Evolutionary conservation across 495 filamentous ascomycete genomes (phyloP).

Genomic region (Penicillium maclennaniae): DNA sequence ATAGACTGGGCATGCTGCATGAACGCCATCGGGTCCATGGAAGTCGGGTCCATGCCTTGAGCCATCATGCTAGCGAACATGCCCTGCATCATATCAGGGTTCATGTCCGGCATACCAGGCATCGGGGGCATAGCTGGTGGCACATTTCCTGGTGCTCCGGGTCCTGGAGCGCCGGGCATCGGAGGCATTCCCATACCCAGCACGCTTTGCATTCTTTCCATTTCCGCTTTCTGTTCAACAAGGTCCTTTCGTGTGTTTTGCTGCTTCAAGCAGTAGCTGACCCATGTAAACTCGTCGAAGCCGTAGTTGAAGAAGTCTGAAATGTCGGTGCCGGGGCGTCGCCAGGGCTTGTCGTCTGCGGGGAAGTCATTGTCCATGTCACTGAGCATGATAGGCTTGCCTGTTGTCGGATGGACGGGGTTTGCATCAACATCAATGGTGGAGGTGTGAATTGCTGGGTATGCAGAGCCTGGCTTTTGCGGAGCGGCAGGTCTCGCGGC

Average conservation of each 20-base stretch:
- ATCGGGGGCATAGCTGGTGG: slow-evolving; percentile 58
- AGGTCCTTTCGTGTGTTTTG: slow-evolving; percentile 69
- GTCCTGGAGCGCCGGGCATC: slow-evolving; percentile 56
- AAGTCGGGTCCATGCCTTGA: slow-evolving; percentile 72
- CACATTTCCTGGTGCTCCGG: slow-evolving; percentile 33
- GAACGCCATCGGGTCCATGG: slow-evolving; percentile 66
- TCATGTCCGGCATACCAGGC: slow-evolving; percentile 68
- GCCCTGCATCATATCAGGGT: slow-evolving; percentile 70
- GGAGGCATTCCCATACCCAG: slow-evolving; percentile 69
- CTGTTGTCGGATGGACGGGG: slow-evolving; percentile 67
- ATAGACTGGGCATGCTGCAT: slow-evolving; percentile 51
- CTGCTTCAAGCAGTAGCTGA: slow-evolving; percentile 88
- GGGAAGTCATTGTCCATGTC: slow-evolving; percentile 79
- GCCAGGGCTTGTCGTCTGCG: slow-evolving; percentile 85
- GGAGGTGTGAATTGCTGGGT: slow-evolving; percentile 66
- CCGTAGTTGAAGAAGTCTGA: slow-evolving; percentile 99
- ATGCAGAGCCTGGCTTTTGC: slow-evolving; percentile 52
- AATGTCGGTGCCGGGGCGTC: slow-evolving; percentile 89
- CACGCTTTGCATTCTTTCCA: slow-evolving; percentile 87
- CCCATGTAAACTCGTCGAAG: slow-evolving; percentile 99
- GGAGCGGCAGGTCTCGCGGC: slow-evolving; percentile 41
- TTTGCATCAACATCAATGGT: slow-evolving; percentile 81
- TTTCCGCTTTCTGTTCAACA: slow-evolving; percentile 73
- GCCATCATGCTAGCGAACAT: slow-evolving; percentile 82
- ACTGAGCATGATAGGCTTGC: slow-evolving; percentile 68